Evolutionary conservation across 768 basidiomycete species (phyloP), one percentile per base, ranked within the genome.

Genomic region (button mushroom (Agaricus bisporus)): DNA sequence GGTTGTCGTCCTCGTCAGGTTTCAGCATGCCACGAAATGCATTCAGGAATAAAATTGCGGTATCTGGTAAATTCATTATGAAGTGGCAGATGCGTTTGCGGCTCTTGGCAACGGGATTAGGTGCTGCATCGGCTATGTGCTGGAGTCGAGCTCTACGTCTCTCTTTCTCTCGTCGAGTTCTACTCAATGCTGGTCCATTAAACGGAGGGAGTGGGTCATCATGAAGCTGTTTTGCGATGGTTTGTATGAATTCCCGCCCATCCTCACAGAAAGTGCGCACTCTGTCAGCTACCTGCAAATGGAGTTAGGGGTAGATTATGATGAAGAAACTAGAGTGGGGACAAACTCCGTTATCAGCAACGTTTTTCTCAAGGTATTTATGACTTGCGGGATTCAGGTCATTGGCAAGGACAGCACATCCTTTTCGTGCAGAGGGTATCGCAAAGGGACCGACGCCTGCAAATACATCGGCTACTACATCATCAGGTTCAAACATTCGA

Each of bases 391-490:
- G 95, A 69, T 99, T 99, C 54, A 98, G 70, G 66, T 99, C 97
- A 59, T 98, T 98, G 11, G 89, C 95, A 36, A 95, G 71, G 0
- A 98, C 90, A 4, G 82, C 83, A 63, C 90, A 91, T 1, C 94
- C 91, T 60, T 90, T 93, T 71, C 84, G 94, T 1, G 87, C 95
- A 2, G 95, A 89, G 3, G 97, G 97, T 6, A 98, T 69, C 7
- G 91, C 88, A 65, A 99, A 99, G 0, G 97, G 97, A 1, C 97
- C 97, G 2, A 99, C 95, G 12, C 97, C 97, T 0, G 97, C 97
- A 66, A 98, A 95, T 28, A 91, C 93, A 65, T 99, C 97, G 3
- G 84, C 94, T 20, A 98, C 69, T 17, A 98, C 80, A 49, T 92
- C 91, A 22, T 83, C 76, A 0, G 84, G 80, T 25, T 76, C 65